Conservation (phyloP, 108 stramenopile genomes). For the Cyclostephanos tholiformis region DNA sequence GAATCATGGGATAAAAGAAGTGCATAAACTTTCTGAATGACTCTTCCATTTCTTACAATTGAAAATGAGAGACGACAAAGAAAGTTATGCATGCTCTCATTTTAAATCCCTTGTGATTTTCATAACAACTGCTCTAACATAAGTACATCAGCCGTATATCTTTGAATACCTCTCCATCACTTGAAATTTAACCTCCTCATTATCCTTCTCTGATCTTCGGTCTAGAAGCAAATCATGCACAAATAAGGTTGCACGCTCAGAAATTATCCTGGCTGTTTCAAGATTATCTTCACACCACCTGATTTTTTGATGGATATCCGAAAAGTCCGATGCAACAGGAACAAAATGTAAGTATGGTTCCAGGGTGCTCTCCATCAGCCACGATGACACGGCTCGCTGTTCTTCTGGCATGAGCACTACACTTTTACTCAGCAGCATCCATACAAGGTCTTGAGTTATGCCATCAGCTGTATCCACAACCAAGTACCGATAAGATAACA, state of each 20-base stretch:
- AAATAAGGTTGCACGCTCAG: slow-evolving; percentile 71
- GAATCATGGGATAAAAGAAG: not conserved
- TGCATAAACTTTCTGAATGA: slow-evolving; percentile 23
- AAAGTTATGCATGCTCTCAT: not conserved
- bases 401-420: slow-evolving; percentile 43
- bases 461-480: slow-evolving; percentile 13
- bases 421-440: slow-evolving; percentile 48
- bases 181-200: slow-evolving; percentile 25
- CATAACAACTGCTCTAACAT: too few relatives aligned
- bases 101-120: too few relatives aligned
- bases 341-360: slow-evolving; percentile 83
- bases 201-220: slow-evolving; percentile 16
- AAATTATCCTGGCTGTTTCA: slow-evolving; percentile 60
- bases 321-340: slow-evolving; percentile 60
- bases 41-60: slow-evolving; percentile 22
- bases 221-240: slow-evolving; percentile 66
- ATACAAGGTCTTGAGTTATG: slow-evolving; percentile 23
- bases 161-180: slow-evolving; percentile 39
- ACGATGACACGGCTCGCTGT: slow-evolving; percentile 53
- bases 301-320: slow-evolving; percentile 68
- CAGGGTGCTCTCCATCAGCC: slow-evolving; percentile 76
- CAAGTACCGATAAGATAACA: slow-evolving; percentile 38
- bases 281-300: slow-evolving; percentile 75
- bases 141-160: slow-evolving; percentile 16
- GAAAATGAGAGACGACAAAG: slow-evolving; percentile 28